A percentile compares a stretch with the other conserved stretches of the same genome.
Conservation (phyloP, 106 monocot species). For the Platanthera guangdongensis region DNA sequence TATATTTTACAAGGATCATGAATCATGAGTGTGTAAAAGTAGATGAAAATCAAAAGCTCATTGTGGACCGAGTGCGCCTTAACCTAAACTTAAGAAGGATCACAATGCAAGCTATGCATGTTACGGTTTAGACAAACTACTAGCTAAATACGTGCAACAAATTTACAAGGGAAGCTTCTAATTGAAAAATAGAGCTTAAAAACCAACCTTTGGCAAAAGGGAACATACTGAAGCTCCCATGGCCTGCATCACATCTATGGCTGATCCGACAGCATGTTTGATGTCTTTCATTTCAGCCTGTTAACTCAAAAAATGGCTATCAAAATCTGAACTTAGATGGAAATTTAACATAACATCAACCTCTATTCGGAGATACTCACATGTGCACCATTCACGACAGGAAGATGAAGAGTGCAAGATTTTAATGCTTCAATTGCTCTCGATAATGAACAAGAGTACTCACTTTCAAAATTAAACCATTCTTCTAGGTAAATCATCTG, state of each 20-base stretch:
- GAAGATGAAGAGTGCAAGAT: conserved; percentile 50
- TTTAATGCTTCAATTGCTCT: conserved; percentile 44
- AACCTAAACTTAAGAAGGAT: too few species aligned
- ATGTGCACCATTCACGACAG: conserved; percentile 47
- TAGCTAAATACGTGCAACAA: too few species aligned
- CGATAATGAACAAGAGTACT: conserved; percentile 37
- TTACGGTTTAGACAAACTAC: too few species aligned
- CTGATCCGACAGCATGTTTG: conserved; percentile 47
- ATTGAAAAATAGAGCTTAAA: neutral
- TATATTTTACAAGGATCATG: too few species aligned
- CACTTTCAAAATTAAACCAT: conserved; percentile 41
- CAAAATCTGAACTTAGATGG: neutral
- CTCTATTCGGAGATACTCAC: conserved; percentile 16
- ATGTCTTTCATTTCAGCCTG: conserved; percentile 44
- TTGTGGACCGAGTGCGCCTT: too few species aligned
- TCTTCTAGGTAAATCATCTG: conserved; percentile 65
- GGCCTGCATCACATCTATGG: conserved; percentile 58
- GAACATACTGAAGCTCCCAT: conserved; percentile 57
- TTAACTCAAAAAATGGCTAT: neutral
- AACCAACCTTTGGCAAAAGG: conserved; percentile 49
- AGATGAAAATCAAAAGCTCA: too few species aligned
- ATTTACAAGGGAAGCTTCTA: neutral
- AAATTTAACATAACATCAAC: too few species aligned
- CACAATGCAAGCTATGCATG: too few species aligned
- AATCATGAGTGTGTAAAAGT: too few species aligned